phyloP scores from a whole-genome alignment of 106 monocot species.

The Hemerocallis citrina region DNA sequence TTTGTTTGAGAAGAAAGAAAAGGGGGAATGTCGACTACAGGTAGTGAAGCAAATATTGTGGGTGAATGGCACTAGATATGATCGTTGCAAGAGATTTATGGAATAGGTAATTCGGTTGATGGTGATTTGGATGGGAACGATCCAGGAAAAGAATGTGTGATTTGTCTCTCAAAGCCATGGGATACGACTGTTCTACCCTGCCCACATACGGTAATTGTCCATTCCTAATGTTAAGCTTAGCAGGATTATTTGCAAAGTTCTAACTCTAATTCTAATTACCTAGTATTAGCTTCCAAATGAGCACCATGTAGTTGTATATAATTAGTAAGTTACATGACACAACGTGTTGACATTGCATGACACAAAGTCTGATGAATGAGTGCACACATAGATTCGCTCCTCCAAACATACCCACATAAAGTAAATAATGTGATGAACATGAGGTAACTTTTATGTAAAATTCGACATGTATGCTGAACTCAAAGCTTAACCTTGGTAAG shows the following conservation, averaged over 20 bases:
- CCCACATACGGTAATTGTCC: conserved; percentile 57
- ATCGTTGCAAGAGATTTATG: conserved; percentile 75
- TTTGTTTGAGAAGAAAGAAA: conserved; percentile 51
- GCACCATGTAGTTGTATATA: too few species aligned
- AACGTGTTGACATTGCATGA: too few species aligned
- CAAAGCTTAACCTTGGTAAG: too few species aligned
- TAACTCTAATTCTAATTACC: too few species aligned
- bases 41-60: conserved; percentile 61
- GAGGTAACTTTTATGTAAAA: too few species aligned
- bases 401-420: too few species aligned
- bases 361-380: too few species aligned
- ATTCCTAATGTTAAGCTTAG: background rate
- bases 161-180: conserved; percentile 66
- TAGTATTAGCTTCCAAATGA: too few species aligned
- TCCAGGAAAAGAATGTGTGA: conserved; percentile 75
- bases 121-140: conserved; percentile 50
- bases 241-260: background rate
- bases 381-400: too few species aligned
- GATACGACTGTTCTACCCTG: conserved; percentile 77
- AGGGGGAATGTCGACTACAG: conserved; percentile 28
- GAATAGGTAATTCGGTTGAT: conserved; percentile 54
- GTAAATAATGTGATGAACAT: too few species aligned
- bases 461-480: too few species aligned
- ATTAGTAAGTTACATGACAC: too few species aligned
- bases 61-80: conserved; percentile 52